Base-by-base conservation (phyloP, 2,329 filamentous ascomycete genomes). In the Calonectria pseudoturangicola region DNA sequence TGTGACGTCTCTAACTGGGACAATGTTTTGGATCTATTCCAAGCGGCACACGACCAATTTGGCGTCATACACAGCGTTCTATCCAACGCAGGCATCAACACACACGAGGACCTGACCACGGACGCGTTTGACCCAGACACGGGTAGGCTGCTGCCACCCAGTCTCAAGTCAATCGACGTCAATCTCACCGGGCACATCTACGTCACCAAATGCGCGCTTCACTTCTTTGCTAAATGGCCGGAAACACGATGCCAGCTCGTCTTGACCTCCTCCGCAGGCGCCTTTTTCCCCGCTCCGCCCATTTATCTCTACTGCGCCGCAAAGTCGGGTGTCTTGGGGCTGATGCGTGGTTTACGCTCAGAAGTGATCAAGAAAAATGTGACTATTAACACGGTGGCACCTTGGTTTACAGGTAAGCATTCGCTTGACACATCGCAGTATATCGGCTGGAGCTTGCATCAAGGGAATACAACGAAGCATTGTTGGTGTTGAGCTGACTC, bases 291-390 rank as follows among this genome's bases (percentile, higher is more conserved):
- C 43, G 60, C 60, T 16, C 60, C 60, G 2, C 41, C 60, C 27
- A 64, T 64, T 5, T 64, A 64, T 43, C 8, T 64, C 16, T 64
- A 64, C 60, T 64, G 60, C 41, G 60, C 60, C 43, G 60, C 60
- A 47, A 64, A 64, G 41, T 45, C 60, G 18, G 60, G 60, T 27
- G 60, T 64, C 18, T 39, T 64, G 25, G 60, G 60, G 16, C 30
- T 64, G 27, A 64, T 64, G 60, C 60, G 60, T 16, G 60, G 60
- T 15, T 27, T 64, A 18, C 60, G 60, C 28, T 64, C 60, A 7
- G 43, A 64, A 43, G 60, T 48, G 12, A 25, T 47, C 10, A 30
- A 64, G 43, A 64, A 64, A 16, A 64, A 64, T n/a, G 41, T 45
- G 16, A 64, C 60, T 2, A 27, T 60, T 15, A 60, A 60, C 21